Base-by-base conservation (phyloP, 176 grass and related monocot species). In the Elymus sibiricus region DNA sequence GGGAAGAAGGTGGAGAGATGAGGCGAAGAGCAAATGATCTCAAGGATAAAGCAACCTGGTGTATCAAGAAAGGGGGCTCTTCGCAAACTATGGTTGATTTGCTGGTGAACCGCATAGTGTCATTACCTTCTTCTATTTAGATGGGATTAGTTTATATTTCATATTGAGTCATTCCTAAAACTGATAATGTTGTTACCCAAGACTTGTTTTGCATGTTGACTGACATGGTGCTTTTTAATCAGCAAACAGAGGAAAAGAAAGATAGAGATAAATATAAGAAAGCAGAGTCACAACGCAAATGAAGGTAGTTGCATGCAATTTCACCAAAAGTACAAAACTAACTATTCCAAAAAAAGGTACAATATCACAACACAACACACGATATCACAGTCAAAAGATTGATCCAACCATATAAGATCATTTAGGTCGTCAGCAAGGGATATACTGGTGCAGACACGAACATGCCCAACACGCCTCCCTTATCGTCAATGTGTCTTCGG, bases 21-120 rank as follows among this genome's bases (percentile, higher is more conserved):
- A 84, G 47, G 31, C 26, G 35, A 0, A 87, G 59, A 58, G 85
- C 89, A 17, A 67, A 31, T 22, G 11, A 62, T 27, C 15, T 73
- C 6, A 76, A 58, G 60, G 16, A 27, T 7, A 79, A 61, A 35
- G 66, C 76, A 22, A 19, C 19, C 0, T 1, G 6, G 1, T 74
- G 66, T 38, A 12, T 87, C 9, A 3, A 59, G 9, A 64, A 56
- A 61, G 76, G 63, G 0, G 89, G 89, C 1, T 84, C 59, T 4
- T 87, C 81, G 0, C 27, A 71, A 19, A 12, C 26, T 3, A 63
- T 59, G 19, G 38, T 86, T 38, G 64, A 64, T 24, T 15, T 24
- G 3, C 39, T 90, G 63, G 2, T 82, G 8, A 67, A 78, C 14
- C 19, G 3, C 7, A 78, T 90, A 21, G 32, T 83, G 82, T 74